Evolutionary conservation across 2,329 filamentous ascomycete genomes (phyloP).

Genomic region (Alternaria rosae): DNA sequence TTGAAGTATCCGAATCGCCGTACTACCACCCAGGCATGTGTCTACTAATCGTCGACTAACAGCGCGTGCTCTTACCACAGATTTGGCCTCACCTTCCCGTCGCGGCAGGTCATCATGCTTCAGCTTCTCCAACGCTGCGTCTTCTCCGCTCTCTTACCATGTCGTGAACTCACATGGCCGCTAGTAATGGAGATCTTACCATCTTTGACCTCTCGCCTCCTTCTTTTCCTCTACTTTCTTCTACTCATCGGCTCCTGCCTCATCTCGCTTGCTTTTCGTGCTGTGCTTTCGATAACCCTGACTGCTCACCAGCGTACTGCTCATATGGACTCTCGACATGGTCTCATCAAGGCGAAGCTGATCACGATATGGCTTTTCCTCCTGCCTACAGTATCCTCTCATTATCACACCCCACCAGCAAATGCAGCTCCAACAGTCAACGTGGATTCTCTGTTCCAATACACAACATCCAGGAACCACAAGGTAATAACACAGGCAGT

Average conservation of each 20-base stretch:
- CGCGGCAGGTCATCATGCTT: conserved; percentile 7
- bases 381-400: conserved; percentile 5
- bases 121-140: neutral
- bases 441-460: conserved; percentile 29
- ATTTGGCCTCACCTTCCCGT: conserved; percentile 22
- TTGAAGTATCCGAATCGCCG: neutral
- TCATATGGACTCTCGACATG: neutral
- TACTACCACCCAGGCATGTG: neutral
- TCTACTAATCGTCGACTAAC: conserved; percentile 17
- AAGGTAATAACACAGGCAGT: conserved; percentile 34
- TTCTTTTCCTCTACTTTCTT: conserved; percentile 1
- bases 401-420: conserved; percentile 25
- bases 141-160: conserved; percentile 18
- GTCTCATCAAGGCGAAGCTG: neutral
- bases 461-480: conserved; percentile 32
- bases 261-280: neutral
- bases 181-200: neutral
- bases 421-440: conserved; percentile 22
- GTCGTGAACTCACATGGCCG: neutral
- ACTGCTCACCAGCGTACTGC: neutral
- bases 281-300: neutral
- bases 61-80: conserved; percentile 16
- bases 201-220: neutral
- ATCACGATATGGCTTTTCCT: neutral
- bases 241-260: neutral